Base-by-base conservation (phyloP, 495 filamentous ascomycete species). In the Acidiella bohemica region DNA sequence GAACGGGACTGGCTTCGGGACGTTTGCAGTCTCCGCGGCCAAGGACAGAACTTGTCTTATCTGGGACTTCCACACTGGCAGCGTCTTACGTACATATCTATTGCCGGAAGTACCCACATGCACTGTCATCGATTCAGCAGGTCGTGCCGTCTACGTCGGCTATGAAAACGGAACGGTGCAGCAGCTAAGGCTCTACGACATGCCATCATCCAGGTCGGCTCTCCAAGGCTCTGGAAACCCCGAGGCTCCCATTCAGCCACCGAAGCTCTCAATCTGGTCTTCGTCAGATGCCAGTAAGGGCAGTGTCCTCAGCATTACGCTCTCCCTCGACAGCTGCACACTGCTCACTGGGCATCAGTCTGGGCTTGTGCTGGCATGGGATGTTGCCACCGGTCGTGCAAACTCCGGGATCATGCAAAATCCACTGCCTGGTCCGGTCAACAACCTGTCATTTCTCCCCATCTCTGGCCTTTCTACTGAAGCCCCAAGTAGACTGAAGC, bases 11-110 rank as follows among this genome's bases (percentile, higher is more conserved):
- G 76, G 72, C 55, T 67, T 68, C 39, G 75, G 75, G 38, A 86
- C 81, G 50, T 73, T 90, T 40, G 81, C 75, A 41, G 67, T 93
- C 12, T 84, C 85, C 2, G 72, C 75, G 1, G 81, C 82, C 39
- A 72, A 78, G 44, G 86, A 93, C 56, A 80, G 78, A 48, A 86
- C 76, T 1, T 80, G 78, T 45, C 76, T 90, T 46, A 70, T 83
- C 39, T 97, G 90, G 90, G 82, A 94, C 56, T 90, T 87, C 53
- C 72, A 77, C 20, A 81, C 71, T 1, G 85, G 85, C 25, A 67
- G 67, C 21, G 66, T 74, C 17, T 57, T 95, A 41, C 76, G 85
- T 44, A 93, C 84, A 13, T 77, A 82, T 47, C 67, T 96, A 14
- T 71, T 94, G 33, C 70, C 80, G 1, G 67, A 65, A n/a, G 67